These are phyloP conservation scores for Kazachstania psychrophila DNA, from an alignment of 805 yeast genomes.

Conservation along the genomic window DNA sequence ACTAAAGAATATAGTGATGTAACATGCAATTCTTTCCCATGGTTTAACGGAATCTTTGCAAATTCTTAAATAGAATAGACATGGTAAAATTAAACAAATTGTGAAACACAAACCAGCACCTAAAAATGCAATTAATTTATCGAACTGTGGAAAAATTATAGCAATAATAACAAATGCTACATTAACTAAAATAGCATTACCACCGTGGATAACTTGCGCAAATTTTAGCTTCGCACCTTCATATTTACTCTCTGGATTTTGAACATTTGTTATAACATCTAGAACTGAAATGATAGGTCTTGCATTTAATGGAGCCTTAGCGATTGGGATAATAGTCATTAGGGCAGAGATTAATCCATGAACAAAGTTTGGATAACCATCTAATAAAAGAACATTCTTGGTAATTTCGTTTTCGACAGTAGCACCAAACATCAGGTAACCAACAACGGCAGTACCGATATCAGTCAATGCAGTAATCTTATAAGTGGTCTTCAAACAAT, in stretches of 20 bases:
- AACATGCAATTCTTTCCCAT: constrained; percentile 34
- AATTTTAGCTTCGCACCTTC: constrained; percentile 11
- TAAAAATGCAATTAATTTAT: constrained; percentile 66
- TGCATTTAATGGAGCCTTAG: constrained; percentile 76
- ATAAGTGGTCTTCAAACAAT: constrained; percentile 50
- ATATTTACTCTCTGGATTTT: constrained; percentile 16
- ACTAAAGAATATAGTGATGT: constrained; percentile 38
- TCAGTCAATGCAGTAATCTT: constrained; percentile 52
- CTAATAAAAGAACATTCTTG: constrained; percentile 56
- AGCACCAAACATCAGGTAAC: constrained; percentile 74
- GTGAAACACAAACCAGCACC: constrained; percentile 76
- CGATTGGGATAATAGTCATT: constrained; percentile 75
- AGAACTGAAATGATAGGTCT: constrained; percentile 71
- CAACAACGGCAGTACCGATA: constrained; percentile 53
- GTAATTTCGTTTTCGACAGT: constrained; percentile 64
- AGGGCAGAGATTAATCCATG: constrained; percentile 51
- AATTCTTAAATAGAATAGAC: constrained; percentile 56
- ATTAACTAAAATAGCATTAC: constrained; percentile 42
- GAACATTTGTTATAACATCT: constrained; percentile 41
- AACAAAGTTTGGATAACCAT: constrained; percentile 59
- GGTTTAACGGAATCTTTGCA: constrained; percentile 37
- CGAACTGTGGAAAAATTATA: constrained; percentile 66
- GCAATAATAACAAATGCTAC: constrained; percentile 49
- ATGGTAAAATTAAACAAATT: constrained; percentile 71
- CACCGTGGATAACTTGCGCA: constrained; percentile 14